Evolutionary conservation across 2,329 filamentous ascomycete species (phyloP).

Genomic region (Clonostachys rhizophaga): DNA sequence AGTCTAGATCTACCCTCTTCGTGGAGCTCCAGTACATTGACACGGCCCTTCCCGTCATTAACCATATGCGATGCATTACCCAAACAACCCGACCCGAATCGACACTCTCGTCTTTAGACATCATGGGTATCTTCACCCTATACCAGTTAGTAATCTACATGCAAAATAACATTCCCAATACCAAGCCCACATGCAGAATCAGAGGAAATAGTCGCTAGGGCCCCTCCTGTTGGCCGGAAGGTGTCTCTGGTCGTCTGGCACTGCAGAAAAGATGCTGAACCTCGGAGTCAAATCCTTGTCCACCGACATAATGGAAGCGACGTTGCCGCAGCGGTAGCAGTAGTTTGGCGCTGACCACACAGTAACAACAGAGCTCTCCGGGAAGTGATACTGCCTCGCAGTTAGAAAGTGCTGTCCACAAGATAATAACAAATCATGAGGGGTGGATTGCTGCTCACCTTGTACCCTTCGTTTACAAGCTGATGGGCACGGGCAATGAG

Average conservation of each 20-base stretch:
- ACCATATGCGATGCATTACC: no score
- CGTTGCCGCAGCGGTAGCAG: slow-evolving; percentile 91
- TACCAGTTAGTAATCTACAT: slow-evolving; percentile 30
- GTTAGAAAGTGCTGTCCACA: neutral
- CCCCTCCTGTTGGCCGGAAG: slow-evolving; percentile 68
- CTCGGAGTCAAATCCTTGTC: slow-evolving; percentile 80
- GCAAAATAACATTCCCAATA: slow-evolving; percentile 12
- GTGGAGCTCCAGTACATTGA: no score
- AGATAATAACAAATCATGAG: neutral
- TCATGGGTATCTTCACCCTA: slow-evolving; percentile 34
- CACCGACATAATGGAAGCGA: slow-evolving; percentile 94
- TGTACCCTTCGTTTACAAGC: slow-evolving; percentile 96
- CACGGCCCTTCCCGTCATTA: no score
- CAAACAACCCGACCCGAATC: no score
- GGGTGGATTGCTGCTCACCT: slow-evolving; percentile 47
- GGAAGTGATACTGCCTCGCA: slow-evolving; percentile 74
- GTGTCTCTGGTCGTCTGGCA: slow-evolving; percentile 80
- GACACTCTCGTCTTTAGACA: slow-evolving; percentile 10
- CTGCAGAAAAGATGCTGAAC: slow-evolving; percentile 88
- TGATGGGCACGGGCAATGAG: slow-evolving; percentile 97
- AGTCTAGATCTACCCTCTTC: no score
- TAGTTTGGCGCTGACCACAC: slow-evolving; percentile 98
- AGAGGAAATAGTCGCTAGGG: slow-evolving; percentile 68
- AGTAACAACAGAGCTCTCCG: slow-evolving; percentile 91
- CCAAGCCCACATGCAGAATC: slow-evolving; percentile 12